Evolutionary conservation across 345 rosid genomes (phyloP), one percentile per base, ranked within the genome.

Genomic region (Carallia pectinifolia): DNA sequence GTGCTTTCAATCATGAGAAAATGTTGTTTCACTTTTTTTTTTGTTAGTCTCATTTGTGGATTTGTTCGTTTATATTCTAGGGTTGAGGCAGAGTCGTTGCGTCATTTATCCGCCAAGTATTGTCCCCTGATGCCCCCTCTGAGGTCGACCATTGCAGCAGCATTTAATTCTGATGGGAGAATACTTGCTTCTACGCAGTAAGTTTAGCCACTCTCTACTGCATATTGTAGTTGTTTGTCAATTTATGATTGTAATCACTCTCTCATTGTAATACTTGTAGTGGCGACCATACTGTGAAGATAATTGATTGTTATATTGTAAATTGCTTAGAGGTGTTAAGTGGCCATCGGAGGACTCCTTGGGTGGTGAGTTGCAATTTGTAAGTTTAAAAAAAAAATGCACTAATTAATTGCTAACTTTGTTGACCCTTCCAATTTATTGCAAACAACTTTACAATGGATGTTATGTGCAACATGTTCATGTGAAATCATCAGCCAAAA

Each of bases 291-390:
- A 92, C 95, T 1, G 96, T 92, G 70, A 87, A 90, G 86, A 85
- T 91, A 71, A 88, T 94, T 80, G 95, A 94, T 78, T 91, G 90
- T 71, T 83, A 87, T 79, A 91, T 87, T 63, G 97, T 96, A 75
- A 83, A 83, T 73, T 94, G 97, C 87, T 82, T 90, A 74, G 91
- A 94, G 81, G 96, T 94, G 70, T 82, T 94, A 83, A 87, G 75
- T 29, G 98, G 98, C 79, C 98, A 94, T 81, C 86, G 95, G 75
- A 85, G 97, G 79, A 94, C 98, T 47, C 98, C 98, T 7, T 94
- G 98, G 98, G 98, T 94, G 93, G 98, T 94, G 85, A 87, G 97
- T 74, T 73, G 38, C 62, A 19, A 30, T 39, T 67, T 48, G 6
- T 4, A 9, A 30, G 31, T 47, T 47, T 73, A 10, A 53, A 6